Base-by-base conservation (phyloP, 1,139 yeast genomes). In the Yarrowia galli region DNA sequence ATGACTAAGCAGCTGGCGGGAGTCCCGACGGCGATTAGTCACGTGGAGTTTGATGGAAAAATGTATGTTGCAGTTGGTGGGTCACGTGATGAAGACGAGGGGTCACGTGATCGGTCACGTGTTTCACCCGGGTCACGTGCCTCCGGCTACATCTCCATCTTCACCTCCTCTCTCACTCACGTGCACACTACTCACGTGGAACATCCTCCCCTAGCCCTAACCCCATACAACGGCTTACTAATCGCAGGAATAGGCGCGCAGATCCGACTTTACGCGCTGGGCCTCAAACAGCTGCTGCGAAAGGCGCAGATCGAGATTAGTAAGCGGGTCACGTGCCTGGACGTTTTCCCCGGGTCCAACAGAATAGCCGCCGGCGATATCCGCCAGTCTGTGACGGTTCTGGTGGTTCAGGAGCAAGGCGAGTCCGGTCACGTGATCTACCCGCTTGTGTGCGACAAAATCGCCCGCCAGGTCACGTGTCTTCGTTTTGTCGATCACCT, bases 261-360 rank as follows among this genome's bases (percentile, higher is more conserved):
- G 40, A 51, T 95, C 38, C 79, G 92, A 23, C 73, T 91, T 9
- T 92, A 84, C 75, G 96, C 89, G 48, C 71, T 92, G 45, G 99
- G 99, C 1, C 83, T 83, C 72, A 89, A 88, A 71, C 98, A 92
- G 74, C 79, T 95, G 48, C 81, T 95, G 67, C 83, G 89, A 67
- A 91, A 91, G 74, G 81, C 89, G 0, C 69, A 79, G 72, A 22
- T 75, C 82, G 58, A 80, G n/a, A 68, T 78, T 15, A 68, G 56
- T 22, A 35, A 61, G 28, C 43, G 56, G 18, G 56, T 61, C 45
- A 46, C 66, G 38, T 46, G 66, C 15, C 15, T 61, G 25, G 66
- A 35, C 22, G 38, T 36, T 3, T 61, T 61, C 7, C 28, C 56
- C n/a, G 46, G 46, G 67, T 90, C 90, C 0, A 80, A 83, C 67